These are phyloP conservation scores for Scleroderma citrinum DNA, from an alignment of 768 basidiomycete species.

Conservation along the genomic window DNA sequence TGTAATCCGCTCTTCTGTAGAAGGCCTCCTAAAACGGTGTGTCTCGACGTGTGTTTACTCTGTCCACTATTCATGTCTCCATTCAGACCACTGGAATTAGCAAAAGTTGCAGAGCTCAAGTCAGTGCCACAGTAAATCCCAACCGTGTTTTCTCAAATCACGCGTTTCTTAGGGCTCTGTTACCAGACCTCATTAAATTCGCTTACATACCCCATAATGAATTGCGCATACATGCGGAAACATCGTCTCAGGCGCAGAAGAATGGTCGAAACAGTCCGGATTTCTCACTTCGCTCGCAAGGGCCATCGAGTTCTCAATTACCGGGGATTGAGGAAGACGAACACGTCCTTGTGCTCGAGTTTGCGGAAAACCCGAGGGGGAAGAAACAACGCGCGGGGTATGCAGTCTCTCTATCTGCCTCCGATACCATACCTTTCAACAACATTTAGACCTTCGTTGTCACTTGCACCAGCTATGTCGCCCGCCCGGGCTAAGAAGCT, in stretches of 20 bases:
- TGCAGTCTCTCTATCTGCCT: neutral
- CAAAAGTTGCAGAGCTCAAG: constrained; percentile 81
- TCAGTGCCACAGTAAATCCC: constrained; percentile 22
- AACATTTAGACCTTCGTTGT: constrained; percentile 13
- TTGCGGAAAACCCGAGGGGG: constrained; percentile 40
- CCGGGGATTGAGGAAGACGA: constrained; percentile 31
- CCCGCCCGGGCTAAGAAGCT: constrained; percentile 61
- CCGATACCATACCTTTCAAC: constrained; percentile 2
- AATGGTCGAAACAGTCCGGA: constrained; percentile 37
- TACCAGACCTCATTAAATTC: constrained; percentile 77
- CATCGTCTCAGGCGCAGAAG: constrained; percentile 13
- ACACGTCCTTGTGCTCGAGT: constrained; percentile 47
- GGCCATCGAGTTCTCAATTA: constrained; percentile 19
- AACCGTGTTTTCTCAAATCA: neutral
- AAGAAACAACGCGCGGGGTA: constrained; percentile 26
- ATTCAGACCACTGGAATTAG: constrained; percentile 69
- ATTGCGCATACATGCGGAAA: constrained; percentile 47
- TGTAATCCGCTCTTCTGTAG: constrained; percentile 71
- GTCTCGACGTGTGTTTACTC: constrained; percentile 6
- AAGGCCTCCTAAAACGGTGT: constrained; percentile 70
- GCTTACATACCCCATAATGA: constrained; percentile 69
- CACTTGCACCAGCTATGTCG: constrained; percentile 35
- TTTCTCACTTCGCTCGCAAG: constrained; percentile 26
- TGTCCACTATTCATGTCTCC: neutral
- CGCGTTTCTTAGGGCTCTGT: constrained; percentile 50